These are phyloP conservation scores for Cynara cardunculus DNA, from an alignment of 129 eudicot genomes.

Conservation along the genomic window DNA sequence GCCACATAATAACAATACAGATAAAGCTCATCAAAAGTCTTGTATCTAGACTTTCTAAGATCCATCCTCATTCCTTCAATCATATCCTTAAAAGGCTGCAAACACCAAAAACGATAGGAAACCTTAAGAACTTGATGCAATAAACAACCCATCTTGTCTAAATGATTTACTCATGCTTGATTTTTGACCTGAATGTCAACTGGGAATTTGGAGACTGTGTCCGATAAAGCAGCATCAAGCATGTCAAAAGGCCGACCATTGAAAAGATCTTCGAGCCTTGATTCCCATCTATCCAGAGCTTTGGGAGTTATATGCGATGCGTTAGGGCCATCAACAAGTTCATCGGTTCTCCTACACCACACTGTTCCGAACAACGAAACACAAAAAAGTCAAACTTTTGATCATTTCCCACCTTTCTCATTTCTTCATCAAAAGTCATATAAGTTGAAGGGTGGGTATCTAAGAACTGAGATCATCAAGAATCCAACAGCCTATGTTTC, in stretches of 20 bases:
- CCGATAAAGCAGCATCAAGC: constrained; percentile 98
- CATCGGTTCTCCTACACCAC: constrained; percentile 99
- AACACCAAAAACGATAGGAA: neutral
- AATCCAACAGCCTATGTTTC: neutral
- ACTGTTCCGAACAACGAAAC: constrained; percentile 40
- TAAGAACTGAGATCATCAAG: neutral
- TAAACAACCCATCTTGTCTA: neutral
- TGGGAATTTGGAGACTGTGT: constrained; percentile 87
- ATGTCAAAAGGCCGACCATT: constrained; percentile 93
- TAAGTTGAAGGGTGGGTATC: neutral
- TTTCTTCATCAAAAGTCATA: neutral
- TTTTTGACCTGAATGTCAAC: constrained; percentile 86
- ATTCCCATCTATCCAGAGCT: constrained; percentile 96
- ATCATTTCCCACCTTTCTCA: neutral
- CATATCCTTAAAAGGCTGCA: constrained; percentile 99
- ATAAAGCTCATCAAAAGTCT: constrained; percentile 88
- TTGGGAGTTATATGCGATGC: constrained; percentile 95
- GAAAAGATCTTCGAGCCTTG: constrained; percentile 84
- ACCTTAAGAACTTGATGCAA: neutral
- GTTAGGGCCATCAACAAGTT: constrained; percentile 99
- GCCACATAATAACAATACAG: constrained; percentile 96
- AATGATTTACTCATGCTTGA: neutral
- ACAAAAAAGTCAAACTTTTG: neutral
- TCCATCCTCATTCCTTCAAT: constrained; percentile 99
- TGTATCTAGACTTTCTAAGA: constrained; percentile 89